Conservation (phyloP, 176 grass and related monocot genomes). For the Dendrocalamus sinicus region DNA sequence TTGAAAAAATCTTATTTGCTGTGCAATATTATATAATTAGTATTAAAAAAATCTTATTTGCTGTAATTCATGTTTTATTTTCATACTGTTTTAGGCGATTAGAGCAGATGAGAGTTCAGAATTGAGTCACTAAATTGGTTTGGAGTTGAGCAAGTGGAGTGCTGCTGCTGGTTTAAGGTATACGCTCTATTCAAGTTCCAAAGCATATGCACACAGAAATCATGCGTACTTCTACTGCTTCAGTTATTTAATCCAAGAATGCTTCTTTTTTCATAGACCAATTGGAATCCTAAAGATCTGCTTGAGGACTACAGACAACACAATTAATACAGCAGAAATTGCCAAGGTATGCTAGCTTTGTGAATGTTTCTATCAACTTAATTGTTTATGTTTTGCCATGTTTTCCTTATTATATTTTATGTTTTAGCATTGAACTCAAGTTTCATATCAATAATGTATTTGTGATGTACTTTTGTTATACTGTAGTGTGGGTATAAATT, state of each 20-base stretch:
- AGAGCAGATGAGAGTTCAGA: conserved; percentile 71
- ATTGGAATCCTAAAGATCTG: conserved; percentile 88
- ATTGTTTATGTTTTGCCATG: neutral
- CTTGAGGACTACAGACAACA: conserved; percentile 59
- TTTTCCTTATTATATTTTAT: too few species aligned
- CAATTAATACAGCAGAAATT: conserved; percentile 67
- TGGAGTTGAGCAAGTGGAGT: conserved; percentile 73
- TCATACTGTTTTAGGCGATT: conserved; percentile 58
- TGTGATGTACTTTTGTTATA: too few species aligned
- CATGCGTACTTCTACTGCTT: neutral
- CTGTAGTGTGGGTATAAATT: too few species aligned
- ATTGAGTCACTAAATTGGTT: conserved; percentile 73
- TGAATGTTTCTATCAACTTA: neutral
- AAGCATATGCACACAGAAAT: neutral
- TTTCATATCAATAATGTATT: too few species aligned
- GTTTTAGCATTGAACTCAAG: too few species aligned
- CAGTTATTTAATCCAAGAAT: conserved; percentile 11
- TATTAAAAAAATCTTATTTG: neutral
- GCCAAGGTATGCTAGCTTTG: conserved; percentile 48
- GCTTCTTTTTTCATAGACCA: conserved; percentile 49
- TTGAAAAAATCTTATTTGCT: too few species aligned
- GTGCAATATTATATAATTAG: too few species aligned
- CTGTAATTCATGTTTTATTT: conserved; percentile 1
- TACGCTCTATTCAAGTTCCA: neutral
- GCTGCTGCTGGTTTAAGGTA: conserved; percentile 72